Evolutionary conservation across 2,329 filamentous ascomycete genomes (phyloP).

Genomic region (Drechslerella coelobrocha): DNA sequence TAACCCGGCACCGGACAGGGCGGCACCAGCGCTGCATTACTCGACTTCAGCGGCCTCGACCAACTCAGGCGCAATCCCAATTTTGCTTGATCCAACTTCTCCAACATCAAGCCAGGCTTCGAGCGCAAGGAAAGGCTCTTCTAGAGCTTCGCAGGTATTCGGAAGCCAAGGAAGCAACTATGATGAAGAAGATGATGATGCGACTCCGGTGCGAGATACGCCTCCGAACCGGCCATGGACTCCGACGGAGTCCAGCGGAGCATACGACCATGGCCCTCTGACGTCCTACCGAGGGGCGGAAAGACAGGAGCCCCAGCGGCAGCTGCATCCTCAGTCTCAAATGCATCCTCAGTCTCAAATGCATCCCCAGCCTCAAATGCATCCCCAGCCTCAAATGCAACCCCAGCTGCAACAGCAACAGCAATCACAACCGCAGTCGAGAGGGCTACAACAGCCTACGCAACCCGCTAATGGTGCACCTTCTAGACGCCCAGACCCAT

Average conservation of each 20-base stretch:
- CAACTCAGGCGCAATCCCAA: slow-evolving; percentile 53
- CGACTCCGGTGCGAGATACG: slow-evolving; percentile 40
- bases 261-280: slow-evolving; percentile 85
- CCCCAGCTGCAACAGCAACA: slow-evolving; percentile 19
- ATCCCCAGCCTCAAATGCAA: background rate
- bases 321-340: background rate
- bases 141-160: slow-evolving; percentile 47
- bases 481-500: slow-evolving; percentile 26
- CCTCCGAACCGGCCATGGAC: slow-evolving; percentile 77
- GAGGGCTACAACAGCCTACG: slow-evolving; percentile 2
- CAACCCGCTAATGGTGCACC: slow-evolving; percentile 2
- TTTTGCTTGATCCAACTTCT: slow-evolving; percentile 44
- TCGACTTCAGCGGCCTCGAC: slow-evolving; percentile 58
- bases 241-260: slow-evolving; percentile 86
- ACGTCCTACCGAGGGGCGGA: slow-evolving; percentile 88
- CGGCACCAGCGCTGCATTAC: slow-evolving; percentile 75
- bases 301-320: slow-evolving; percentile 63
- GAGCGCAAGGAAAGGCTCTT: slow-evolving; percentile 34
- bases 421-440: slow-evolving; percentile 1
- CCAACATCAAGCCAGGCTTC: slow-evolving; percentile 36
- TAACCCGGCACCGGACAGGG: slow-evolving; percentile 71
- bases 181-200: slow-evolving; percentile 47
- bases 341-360: slow-evolving; percentile 17
- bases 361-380: background rate
- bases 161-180: slow-evolving; percentile 28